Evolutionary conservation across 768 basidiomycete genomes (phyloP).

Genomic region (Leucocoprinus leucothites): DNA sequence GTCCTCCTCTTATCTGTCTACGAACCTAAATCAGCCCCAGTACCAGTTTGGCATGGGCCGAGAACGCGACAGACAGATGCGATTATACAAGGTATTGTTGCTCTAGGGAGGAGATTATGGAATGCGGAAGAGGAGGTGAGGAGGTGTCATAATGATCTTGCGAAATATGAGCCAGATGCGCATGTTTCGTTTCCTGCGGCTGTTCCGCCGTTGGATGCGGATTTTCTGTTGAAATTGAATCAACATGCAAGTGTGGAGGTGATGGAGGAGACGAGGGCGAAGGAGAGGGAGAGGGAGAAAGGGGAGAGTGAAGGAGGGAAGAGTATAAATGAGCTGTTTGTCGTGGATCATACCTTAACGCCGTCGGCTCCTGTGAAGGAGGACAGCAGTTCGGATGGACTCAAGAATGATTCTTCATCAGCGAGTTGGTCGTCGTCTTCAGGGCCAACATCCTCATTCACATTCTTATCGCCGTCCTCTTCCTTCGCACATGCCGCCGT

Average conservation of each 20-base stretch:
- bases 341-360: slow-evolving; percentile 22
- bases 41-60: slow-evolving; percentile 49
- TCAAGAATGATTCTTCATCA: not conserved
- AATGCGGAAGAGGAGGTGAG: slow-evolving; percentile 41
- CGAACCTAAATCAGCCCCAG: slow-evolving; percentile 38
- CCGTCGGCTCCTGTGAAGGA: slow-evolving; percentile 19
- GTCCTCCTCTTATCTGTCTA: slow-evolving; percentile 56
- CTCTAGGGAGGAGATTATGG: slow-evolving; percentile 52
- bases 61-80: slow-evolving; percentile 53
- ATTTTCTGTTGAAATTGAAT: not conserved
- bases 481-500: slow-evolving; percentile 48
- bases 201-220: slow-evolving; percentile 4
- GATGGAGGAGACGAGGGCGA: no score
- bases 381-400: no score
- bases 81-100: slow-evolving; percentile 48
- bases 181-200: not conserved
- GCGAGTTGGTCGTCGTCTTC: not conserved
- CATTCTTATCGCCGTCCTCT: not conserved
- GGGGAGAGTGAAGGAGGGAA: not conserved
- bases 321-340: slow-evolving; percentile 7
- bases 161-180: slow-evolving; percentile 3
- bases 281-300: not conserved
- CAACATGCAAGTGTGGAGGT: no score
- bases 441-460: not conserved
- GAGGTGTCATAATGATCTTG: not conserved